These are phyloP conservation scores for Lathyrus tuberosus DNA, from an alignment of 306 rosid genomes.

Conservation along the genomic window DNA sequence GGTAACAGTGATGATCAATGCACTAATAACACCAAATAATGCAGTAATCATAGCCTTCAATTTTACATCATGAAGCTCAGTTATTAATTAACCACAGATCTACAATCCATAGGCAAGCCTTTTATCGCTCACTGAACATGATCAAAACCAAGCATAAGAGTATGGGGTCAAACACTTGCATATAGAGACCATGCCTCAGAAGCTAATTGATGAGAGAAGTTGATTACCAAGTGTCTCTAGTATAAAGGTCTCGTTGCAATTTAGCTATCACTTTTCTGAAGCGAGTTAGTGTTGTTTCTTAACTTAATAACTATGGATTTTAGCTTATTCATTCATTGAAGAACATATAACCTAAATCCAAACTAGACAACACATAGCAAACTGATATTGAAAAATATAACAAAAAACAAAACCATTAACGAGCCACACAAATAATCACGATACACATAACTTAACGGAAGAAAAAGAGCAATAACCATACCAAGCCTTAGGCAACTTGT, in stretches of 20 bases:
- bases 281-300: background rate
- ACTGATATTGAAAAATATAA: constrained; percentile 9
- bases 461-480: constrained; percentile 47
- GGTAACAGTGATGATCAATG: constrained; percentile 7
- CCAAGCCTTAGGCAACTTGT: constrained; percentile 79
- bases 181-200: constrained; percentile 2
- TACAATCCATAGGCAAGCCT: constrained; percentile 5
- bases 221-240: constrained; percentile 5
- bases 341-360: constrained; percentile 7
- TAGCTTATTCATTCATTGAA: constrained; percentile 6
- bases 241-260: background rate
- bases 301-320: background rate
- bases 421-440: background rate
- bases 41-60: constrained; percentile 13
- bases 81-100: constrained; percentile 1
- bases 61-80: constrained; percentile 5
- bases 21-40: constrained; percentile 12
- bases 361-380: constrained; percentile 19
- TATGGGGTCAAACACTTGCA: constrained; percentile 10
- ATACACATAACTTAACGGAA: constrained; percentile 14
- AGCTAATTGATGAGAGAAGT: constrained; percentile 7
- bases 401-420: background rate
- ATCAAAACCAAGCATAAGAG: constrained; percentile 33
- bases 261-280: background rate
- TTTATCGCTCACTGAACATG: background rate